phyloP scores from a whole-genome alignment of 495 filamentous ascomycete genomes.

The Daldinia childiae region DNA sequence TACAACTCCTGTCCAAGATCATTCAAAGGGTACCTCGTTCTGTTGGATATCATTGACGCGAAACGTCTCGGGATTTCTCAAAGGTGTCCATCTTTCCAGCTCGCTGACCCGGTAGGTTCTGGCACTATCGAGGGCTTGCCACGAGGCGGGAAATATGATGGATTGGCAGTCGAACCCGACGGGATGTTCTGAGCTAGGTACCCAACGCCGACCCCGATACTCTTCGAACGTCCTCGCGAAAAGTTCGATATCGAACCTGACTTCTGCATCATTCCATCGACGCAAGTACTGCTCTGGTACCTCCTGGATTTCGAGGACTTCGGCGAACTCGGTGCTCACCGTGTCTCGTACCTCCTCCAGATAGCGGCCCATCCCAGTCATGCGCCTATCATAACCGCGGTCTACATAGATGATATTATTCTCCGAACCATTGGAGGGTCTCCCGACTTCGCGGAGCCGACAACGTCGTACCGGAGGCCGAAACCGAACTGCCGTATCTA shows the following conservation, averaged over 20 bases:
- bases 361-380: slow-evolving; percentile 20
- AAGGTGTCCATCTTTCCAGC: slow-evolving; percentile 26
- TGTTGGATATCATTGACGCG: slow-evolving; percentile 42
- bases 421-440: slow-evolving; percentile 17
- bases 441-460: slow-evolving; percentile 4
- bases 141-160: slow-evolving; percentile 4
- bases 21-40: slow-evolving; percentile 21
- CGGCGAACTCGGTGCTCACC: slow-evolving; percentile 15
- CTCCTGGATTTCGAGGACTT: background rate
- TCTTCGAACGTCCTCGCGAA: slow-evolving; percentile 28
- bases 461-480: slow-evolving; percentile 29
- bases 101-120: slow-evolving; percentile 20
- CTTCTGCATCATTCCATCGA: slow-evolving; percentile 15
- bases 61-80: slow-evolving; percentile 36
- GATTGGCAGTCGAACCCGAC: slow-evolving; percentile 25
- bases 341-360: slow-evolving; percentile 22
- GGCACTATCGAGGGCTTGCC: background rate
- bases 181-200: slow-evolving; percentile 24
- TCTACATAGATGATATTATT: slow-evolving; percentile 35
- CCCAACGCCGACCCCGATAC: slow-evolving; percentile 34
- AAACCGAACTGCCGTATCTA: slow-evolving; percentile 17
- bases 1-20: background rate
- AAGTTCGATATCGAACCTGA: slow-evolving; percentile 23
- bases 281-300: slow-evolving; percentile 9
- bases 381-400: slow-evolving; percentile 24